phyloP scores from a whole-genome alignment of 1,284 basidiomycete species.

The Cerrena zonata region DNA sequence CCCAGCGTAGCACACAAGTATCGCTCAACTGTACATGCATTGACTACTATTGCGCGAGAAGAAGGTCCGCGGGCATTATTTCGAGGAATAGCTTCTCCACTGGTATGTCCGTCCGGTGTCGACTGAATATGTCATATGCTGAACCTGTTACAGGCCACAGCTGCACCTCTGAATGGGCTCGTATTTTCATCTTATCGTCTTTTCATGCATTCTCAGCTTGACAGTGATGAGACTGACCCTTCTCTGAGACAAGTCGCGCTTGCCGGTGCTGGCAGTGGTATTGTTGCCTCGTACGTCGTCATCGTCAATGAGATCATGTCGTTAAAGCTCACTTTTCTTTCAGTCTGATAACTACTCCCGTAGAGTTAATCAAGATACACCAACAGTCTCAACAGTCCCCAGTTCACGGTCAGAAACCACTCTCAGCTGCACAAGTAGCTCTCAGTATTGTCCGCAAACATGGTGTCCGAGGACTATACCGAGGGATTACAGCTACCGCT shows the following conservation, averaged over 20 bases:
- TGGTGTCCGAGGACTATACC: constrained; percentile 69
- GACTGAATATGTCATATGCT: neutral
- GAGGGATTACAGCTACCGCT: constrained; percentile 67
- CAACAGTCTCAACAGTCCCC: constrained; percentile 42
- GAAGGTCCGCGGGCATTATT: constrained; percentile 63
- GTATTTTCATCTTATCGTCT: constrained; percentile 73
- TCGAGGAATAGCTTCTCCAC: constrained; percentile 67
- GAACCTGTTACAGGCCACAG: constrained; percentile 45
- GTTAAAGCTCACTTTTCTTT: constrained; percentile 5
- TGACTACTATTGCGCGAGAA: constrained; percentile 60
- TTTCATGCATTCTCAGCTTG: constrained; percentile 56
- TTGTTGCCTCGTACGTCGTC: constrained; percentile 66
- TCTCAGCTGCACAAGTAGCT: constrained; percentile 47
- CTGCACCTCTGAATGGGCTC: constrained; percentile 68
- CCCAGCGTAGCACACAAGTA: constrained; percentile 52
- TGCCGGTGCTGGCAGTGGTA: constrained; percentile 73
- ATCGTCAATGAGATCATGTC: constrained; percentile 5
- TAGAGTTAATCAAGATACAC: constrained; percentile 81
- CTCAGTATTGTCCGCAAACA: constrained; percentile 46
- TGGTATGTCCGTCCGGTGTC: constrained; percentile 42
- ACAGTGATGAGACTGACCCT: constrained; percentile 40
- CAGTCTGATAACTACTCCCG: constrained; percentile 74
- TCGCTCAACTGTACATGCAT: constrained; percentile 53
- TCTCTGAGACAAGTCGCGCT: constrained; percentile 65
- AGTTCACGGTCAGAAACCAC: constrained; percentile 18